Evolutionary conservation across 306 rosid species (phyloP), one percentile per base, ranked within the genome.

Genomic region (Abrus precatorius): DNA sequence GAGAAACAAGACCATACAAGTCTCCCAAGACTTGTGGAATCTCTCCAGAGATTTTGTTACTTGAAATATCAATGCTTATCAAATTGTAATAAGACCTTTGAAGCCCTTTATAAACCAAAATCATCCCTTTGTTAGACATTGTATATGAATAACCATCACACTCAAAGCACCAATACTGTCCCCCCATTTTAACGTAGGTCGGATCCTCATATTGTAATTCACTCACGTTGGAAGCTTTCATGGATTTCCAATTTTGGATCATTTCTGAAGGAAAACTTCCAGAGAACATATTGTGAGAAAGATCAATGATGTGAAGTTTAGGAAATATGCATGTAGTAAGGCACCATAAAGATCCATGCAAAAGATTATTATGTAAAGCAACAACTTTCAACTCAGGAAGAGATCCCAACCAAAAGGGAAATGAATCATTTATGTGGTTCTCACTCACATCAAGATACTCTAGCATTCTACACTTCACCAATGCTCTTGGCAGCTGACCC

Each of bases 341-440:
- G 12, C 55, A 63, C n/a, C 55, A 50, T 5, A 84, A 86, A 4
- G 32, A 45, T 36, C 76, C 76, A 29, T 52, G 14, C 30, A 78
- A 69, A 13, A 48, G 8, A 20, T 82, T 82, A 32, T 27, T 0
- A 28, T 27, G 13, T 3, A 75, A 49, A 40, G 9, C 28, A 63
- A 75, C 36, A 41, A 80, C 74, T 47, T 76, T 82, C 73, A 82
- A 60, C 55, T 82, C 67, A 10, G 78, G 79, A 32, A 82, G 83
- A 43, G 34, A 12, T 44, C 90, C 90, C 8, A 84, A 6, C 87
- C 90, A 88, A 3, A 71, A 86, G 3, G 91, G 91, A 69, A 90
- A 90, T 50, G 67, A 52, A 54, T 77, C 82, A 40, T 82, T 76
- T 66, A 82, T 69, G 0, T 11, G 28, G 43, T 76, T 76, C 28